Evolutionary conservation across 2,329 filamentous ascomycete genomes (phyloP).

Genomic region (Ascosphaera acerosa): DNA sequence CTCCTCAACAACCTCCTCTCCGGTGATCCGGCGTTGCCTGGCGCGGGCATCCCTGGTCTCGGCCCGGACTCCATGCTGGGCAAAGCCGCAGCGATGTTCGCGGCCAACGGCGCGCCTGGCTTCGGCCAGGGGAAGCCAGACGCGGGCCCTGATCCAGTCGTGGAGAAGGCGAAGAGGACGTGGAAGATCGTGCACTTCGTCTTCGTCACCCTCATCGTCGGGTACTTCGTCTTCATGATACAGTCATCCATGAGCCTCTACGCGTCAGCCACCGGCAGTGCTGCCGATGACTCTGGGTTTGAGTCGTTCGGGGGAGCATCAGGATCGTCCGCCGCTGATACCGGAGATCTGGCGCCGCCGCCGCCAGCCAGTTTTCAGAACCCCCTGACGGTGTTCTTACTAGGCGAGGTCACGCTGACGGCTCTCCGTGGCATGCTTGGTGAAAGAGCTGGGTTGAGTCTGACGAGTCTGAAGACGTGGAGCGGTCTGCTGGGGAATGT

Average conservation of each 20-base stretch:
- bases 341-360: constrained; percentile 11
- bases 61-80: constrained; percentile 4
- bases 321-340: no score
- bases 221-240: constrained; percentile 24
- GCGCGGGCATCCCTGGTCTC: constrained; percentile 9
- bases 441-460: constrained; percentile 7
- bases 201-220: constrained; percentile 29
- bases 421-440: constrained; percentile 11
- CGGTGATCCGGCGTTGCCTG: constrained; percentile 6
- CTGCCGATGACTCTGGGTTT: background rate
- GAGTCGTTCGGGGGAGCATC: constrained; percentile 9
- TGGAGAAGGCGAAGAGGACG: constrained; percentile 15
- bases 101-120: constrained; percentile 15
- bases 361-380: constrained; percentile 21
- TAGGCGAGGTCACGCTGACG: constrained; percentile 20
- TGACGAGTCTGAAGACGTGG: constrained; percentile 9
- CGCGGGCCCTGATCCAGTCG: constrained; percentile 15
- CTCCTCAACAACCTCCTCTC: constrained; percentile 3
- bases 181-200: constrained; percentile 34
- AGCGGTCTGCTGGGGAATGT: constrained; percentile 17
- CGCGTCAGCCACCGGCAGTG: background rate
- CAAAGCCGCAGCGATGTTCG: constrained; percentile 6
- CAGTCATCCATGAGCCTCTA: constrained; percentile 14
- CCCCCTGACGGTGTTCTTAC: constrained; percentile 21
- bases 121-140: constrained; percentile 16